phyloP scores from a whole-genome alignment of 23 red algal genomes.

The Cyanidioschyzon merolae region DNA sequence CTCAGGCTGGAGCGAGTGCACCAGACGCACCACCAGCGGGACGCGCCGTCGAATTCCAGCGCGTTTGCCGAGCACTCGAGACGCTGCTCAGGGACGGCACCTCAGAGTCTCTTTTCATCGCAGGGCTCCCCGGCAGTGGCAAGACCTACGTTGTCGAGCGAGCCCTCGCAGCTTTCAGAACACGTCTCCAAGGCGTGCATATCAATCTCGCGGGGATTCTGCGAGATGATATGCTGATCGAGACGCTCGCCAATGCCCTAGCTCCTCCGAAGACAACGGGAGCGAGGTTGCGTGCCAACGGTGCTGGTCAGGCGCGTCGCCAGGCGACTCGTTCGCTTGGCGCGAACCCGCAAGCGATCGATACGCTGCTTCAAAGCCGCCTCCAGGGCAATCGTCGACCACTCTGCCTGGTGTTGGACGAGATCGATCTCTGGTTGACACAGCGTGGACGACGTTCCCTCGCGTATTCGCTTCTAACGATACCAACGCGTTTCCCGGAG shows the following conservation, averaged over 20 bases:
- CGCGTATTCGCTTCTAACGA: constrained; percentile 44
- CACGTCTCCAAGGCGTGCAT: not conserved
- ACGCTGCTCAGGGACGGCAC: not conserved
- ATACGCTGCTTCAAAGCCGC: not conserved
- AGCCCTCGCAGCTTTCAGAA: not conserved
- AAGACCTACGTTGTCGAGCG: constrained; percentile 42
- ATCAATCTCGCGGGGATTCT: no score
- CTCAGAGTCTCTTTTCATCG: constrained; percentile 28
- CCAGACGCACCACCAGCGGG: not conserved
- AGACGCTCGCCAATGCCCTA: no score
- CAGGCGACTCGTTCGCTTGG: no score
- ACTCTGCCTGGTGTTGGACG: constrained; percentile 45
- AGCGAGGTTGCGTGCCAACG: no score
- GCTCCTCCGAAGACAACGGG: no score
- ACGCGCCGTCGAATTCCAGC: not conserved
- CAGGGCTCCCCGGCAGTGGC: constrained; percentile 57
- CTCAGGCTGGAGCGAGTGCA: no score
- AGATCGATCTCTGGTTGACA: constrained; percentile 48
- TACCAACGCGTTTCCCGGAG: constrained; percentile 19
- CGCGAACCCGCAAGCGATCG: not conserved
- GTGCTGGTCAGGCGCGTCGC: no score
- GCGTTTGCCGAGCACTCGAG: not conserved
- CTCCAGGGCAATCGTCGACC: not conserved
- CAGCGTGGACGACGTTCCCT: constrained; percentile 20
- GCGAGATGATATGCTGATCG: not conserved